These are phyloP conservation scores for Tillandsia leiboldiana DNA, from an alignment of 176 grass and related monocot species.

Conservation along the genomic window DNA sequence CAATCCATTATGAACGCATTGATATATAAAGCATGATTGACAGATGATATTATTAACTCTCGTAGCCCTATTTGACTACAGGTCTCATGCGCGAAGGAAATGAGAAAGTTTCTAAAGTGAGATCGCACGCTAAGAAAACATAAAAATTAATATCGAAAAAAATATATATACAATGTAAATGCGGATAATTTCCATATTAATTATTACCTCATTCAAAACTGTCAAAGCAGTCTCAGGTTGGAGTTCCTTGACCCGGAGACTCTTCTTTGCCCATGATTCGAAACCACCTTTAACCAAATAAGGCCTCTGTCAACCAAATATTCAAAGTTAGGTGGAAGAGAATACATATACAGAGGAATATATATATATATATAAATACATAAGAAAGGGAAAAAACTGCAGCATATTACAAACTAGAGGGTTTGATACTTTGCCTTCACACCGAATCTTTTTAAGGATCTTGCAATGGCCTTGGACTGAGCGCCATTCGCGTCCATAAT, in stretches of 20 bases:
- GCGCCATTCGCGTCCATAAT: constrained; percentile 85
- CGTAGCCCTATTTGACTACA: no score
- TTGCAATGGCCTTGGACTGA: constrained; percentile 75
- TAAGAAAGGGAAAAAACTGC: no score
- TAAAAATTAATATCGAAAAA: constrained; percentile 4
- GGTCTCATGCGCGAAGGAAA: neutral
- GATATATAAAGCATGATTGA: no score
- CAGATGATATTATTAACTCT: no score
- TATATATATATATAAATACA: neutral
- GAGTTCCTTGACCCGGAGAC: constrained; percentile 73
- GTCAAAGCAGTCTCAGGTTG: constrained; percentile 84
- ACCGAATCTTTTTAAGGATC: constrained; percentile 83
- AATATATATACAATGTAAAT: neutral
- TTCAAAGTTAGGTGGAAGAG: constrained; percentile 30
- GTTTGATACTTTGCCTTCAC: constrained; percentile 55
- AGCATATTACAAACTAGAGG: constrained; percentile 6
- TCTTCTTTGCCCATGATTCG: constrained; percentile 71
- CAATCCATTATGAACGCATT: no score
- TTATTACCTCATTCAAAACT: constrained; percentile 76
- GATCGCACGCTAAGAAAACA: neutral
- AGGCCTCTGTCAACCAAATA: constrained; percentile 44
- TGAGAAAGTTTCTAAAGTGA: neutral
- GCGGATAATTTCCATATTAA: neutral
- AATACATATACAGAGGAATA: neutral
- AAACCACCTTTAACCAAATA: constrained; percentile 95